phyloP scores from a whole-genome alignment of 2,329 filamentous ascomycete species.

The Chalaropsis thielavioides region DNA sequence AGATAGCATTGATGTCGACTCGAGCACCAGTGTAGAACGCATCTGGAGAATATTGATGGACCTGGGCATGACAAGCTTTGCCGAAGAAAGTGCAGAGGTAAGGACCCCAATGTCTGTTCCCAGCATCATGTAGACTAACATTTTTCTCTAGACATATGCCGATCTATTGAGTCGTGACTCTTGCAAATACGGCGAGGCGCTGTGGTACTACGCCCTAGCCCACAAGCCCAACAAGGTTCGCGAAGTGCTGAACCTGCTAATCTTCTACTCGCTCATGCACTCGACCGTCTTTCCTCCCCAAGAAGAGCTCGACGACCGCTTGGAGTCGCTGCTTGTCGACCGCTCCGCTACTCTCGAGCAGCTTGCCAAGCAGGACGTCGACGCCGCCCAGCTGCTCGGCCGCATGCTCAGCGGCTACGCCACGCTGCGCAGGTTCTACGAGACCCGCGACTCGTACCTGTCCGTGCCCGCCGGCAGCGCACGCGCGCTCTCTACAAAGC shows the following conservation, averaged over 20 bases:
- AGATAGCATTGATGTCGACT: conserved; percentile 46
- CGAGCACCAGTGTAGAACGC: conserved; percentile 61
- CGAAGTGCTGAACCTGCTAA: conserved; percentile 72
- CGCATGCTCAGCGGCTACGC: conserved; percentile 85
- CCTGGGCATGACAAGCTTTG: conserved; percentile 64
- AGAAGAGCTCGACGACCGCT: conserved; percentile 55
- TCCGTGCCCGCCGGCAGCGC: conserved; percentile 28
- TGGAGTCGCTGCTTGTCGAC: conserved; percentile 54
- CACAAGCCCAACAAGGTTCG: conserved; percentile 67
- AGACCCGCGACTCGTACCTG: conserved; percentile 53
- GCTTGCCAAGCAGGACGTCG: conserved; percentile 59
- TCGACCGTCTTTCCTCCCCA: conserved; percentile 65
- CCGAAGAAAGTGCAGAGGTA: conserved; percentile 71
- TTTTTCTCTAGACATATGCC: conserved; percentile 53
- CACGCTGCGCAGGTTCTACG: conserved; percentile 78
- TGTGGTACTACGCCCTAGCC: conserved; percentile 82
- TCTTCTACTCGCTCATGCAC: conserved; percentile 73
- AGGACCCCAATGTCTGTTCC: conserved; percentile 23
- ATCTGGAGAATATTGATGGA: conserved; percentile 65
- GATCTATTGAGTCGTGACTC: conserved; percentile 59
- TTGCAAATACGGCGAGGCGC: conserved; percentile 67
- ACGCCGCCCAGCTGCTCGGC: conserved; percentile 70
- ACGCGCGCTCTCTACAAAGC: conserved; percentile 45
- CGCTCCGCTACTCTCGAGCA: conserved; percentile 57
- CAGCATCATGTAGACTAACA: conserved; percentile 21